These are phyloP conservation scores for Hymenoscyphus infarciens DNA, from an alignment of 2,329 filamentous ascomycete genomes.

Conservation along the genomic window DNA sequence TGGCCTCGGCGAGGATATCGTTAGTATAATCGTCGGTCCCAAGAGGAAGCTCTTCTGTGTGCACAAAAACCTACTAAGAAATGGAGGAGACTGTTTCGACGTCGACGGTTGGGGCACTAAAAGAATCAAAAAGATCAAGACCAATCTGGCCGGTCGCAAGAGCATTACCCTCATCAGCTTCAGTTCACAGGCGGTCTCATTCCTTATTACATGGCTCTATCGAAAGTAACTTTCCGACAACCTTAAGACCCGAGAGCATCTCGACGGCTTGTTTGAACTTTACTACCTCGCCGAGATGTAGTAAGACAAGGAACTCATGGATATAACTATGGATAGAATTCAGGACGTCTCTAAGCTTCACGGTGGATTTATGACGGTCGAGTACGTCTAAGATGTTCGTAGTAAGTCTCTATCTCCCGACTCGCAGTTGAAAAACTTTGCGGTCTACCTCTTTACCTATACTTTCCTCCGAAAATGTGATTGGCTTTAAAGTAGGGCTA, in stretches of 20 bases:
- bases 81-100: neutral
- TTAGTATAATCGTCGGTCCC: neutral
- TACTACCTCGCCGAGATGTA: neutral
- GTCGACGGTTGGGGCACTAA: neutral
- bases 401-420: neutral
- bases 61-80: neutral
- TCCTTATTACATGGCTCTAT: neutral
- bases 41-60: neutral
- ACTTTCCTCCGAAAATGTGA: neutral
- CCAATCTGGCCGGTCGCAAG: neutral
- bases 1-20: neutral
- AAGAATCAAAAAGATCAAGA: neutral
- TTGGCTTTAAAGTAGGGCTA: too few relatives aligned
- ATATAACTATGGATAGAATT: neutral
- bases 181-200: neutral
- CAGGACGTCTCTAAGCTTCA: neutral
- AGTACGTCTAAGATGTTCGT: neutral
- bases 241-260: neutral
- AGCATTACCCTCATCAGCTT: neutral
- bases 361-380: neutral
- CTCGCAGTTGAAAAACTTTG: neutral
- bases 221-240: neutral
- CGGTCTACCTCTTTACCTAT: neutral
- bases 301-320: neutral
- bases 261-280: neutral